A percentile compares a stretch with the other conserved stretches of the same genome.
Conservation (phyloP, 257 asterid species). For the Leonotis leonurus region DNA sequence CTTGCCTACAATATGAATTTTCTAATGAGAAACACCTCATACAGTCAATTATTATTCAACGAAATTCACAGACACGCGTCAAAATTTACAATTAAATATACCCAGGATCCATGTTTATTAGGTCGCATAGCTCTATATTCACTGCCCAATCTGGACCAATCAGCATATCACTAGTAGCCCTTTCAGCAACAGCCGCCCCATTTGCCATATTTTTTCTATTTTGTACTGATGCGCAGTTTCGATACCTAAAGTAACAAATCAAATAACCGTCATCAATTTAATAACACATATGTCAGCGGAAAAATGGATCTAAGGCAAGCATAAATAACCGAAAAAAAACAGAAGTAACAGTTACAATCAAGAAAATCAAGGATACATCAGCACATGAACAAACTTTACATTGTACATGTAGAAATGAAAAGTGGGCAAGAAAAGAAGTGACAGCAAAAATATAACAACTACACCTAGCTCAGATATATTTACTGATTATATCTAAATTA, state of each 20-base stretch:
- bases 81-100: slow-evolving; percentile 22
- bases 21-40: slow-evolving; percentile 9
- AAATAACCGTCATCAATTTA: slow-evolving; percentile 15
- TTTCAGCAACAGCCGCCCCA: slow-evolving; percentile 86
- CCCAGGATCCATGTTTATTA: slow-evolving; percentile 78
- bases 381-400: neutral
- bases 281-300: neutral
- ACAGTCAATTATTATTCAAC: neutral
- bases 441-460: neutral
- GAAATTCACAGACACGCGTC: neutral
- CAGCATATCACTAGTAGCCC: slow-evolving; percentile 92
- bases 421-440: too few species aligned
- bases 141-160: slow-evolving; percentile 99
- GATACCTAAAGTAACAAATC: slow-evolving; percentile 7
- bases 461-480: neutral
- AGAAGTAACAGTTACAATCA: neutral
- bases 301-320: too few species aligned
- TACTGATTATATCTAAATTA: neutral
- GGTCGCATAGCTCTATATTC: slow-evolving; percentile 87
- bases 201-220: slow-evolving; percentile 66
- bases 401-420: neutral
- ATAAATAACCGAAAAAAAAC: neutral
- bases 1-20: slow-evolving; percentile 54
- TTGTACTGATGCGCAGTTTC: slow-evolving; percentile 11
- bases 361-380: slow-evolving; percentile 5